Conservation (phyloP, 371 early-diverging fungal species). For the Mortierella sp. region DNA sequence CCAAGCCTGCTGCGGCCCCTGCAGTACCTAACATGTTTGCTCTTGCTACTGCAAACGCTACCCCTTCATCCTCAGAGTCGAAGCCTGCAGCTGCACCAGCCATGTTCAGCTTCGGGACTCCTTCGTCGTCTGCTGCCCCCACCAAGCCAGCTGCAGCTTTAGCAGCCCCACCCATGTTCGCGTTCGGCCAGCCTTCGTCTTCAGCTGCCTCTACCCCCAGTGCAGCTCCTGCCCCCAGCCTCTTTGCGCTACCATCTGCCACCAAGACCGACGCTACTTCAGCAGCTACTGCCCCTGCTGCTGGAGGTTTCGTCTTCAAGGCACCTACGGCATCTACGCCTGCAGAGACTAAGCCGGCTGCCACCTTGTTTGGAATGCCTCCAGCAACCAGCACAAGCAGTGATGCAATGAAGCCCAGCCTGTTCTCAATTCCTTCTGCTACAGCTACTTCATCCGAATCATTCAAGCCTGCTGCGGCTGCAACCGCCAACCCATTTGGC, state of each 20-base stretch:
- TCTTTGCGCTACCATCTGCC: background rate
- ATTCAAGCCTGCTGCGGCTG: background rate
- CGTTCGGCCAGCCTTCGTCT: slow-evolving; percentile 6
- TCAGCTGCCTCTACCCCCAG: background rate
- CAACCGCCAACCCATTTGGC: background rate
- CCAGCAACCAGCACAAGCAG: background rate
- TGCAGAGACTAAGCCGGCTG: background rate
- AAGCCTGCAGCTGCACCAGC: background rate
- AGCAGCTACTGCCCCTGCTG: background rate
- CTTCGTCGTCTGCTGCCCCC: background rate
- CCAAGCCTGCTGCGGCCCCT: slow-evolving; percentile 4
- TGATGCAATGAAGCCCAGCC: background rate
- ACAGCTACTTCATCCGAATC: background rate
- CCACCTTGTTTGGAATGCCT: background rate
- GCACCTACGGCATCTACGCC: background rate
- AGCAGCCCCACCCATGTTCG: background rate
- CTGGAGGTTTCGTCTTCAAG: background rate
- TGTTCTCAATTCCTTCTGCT: background rate
- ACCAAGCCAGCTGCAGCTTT: background rate
- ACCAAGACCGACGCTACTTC: background rate
- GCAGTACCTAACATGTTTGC: slow-evolving; percentile 10
- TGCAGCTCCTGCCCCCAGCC: background rate
- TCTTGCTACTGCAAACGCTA: background rate
- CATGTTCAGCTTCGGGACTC: background rate
- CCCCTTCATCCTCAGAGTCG: background rate